These are phyloP conservation scores for Tuber umbilicatum DNA, from an alignment of 495 filamentous ascomycete genomes.

Conservation along the genomic window DNA sequence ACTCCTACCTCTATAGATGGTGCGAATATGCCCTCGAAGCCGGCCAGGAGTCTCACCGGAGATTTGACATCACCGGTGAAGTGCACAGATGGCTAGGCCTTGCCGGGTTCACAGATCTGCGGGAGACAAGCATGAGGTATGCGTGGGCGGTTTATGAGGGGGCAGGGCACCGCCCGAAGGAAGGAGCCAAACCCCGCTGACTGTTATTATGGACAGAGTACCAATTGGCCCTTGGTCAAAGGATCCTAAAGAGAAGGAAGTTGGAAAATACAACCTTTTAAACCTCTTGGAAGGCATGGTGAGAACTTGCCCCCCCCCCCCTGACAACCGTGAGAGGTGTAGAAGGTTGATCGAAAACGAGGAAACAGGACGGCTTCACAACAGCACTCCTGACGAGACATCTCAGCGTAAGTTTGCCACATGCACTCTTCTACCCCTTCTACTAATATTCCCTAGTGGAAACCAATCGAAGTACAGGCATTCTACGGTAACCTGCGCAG, in stretches of 20 bases:
- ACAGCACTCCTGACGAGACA: slow-evolving; percentile 33
- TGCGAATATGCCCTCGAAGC: slow-evolving; percentile 14
- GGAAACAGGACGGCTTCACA: slow-evolving; percentile 30
- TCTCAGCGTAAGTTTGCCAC: slow-evolving; percentile 17
- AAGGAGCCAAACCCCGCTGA: neutral
- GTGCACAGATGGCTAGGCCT: slow-evolving; percentile 16
- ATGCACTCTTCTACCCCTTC: too few relatives aligned
- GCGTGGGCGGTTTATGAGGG: neutral
- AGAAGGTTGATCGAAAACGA: neutral
- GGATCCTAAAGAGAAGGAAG: slow-evolving; percentile 21
- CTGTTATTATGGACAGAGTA: slow-evolving; percentile 5
- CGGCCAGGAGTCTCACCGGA: slow-evolving; percentile 10
- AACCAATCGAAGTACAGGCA: slow-evolving; percentile 32
- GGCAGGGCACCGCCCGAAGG: neutral
- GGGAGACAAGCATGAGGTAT: slow-evolving; percentile 15
- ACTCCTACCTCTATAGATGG: slow-evolving; percentile 23
- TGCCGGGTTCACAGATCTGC: slow-evolving; percentile 13
- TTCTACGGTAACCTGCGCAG: slow-evolving; percentile 28
- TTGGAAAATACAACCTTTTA: slow-evolving; percentile 32
- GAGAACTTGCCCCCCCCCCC: neutral
- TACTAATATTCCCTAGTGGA: slow-evolving; percentile 20
- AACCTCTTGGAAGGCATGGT: slow-evolving; percentile 36
- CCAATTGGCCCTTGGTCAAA: slow-evolving; percentile 26
- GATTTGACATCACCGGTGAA: slow-evolving; percentile 19
- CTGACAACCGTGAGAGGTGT: neutral